A percentile compares a stretch with the other conserved stretches of the same genome.
These are phyloP conservation scores for Fusarium caatingaense DNA, from an alignment of 2,329 filamentous ascomycete species.

Conservation along the genomic window DNA sequence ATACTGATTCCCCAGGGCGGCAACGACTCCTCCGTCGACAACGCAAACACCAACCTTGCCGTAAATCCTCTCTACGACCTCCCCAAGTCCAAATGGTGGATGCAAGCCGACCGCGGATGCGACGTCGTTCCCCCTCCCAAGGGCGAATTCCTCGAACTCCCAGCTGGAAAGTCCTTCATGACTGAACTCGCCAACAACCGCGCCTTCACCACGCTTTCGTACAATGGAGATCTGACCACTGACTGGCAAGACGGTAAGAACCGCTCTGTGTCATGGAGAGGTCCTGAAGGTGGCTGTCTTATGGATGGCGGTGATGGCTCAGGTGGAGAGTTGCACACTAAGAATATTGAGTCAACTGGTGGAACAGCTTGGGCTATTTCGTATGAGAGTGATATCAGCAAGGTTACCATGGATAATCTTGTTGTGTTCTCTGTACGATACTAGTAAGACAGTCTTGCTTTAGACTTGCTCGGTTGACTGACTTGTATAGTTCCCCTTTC, in stretches of 20 bases:
- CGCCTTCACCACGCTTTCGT: slow-evolving; percentile 60
- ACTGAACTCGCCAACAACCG: slow-evolving; percentile 64
- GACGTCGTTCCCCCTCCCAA: slow-evolving; percentile 51
- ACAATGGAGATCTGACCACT: slow-evolving; percentile 51
- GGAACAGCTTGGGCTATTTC: slow-evolving; percentile 64
- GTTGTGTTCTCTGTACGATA: slow-evolving; percentile 61
- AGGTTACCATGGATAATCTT: slow-evolving; percentile 63
- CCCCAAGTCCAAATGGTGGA: slow-evolving; percentile 61
- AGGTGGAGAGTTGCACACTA: slow-evolving; percentile 60
- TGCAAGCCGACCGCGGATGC: slow-evolving; percentile 61
- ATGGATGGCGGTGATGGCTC: slow-evolving; percentile 49
- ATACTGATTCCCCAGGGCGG: slow-evolving; percentile 42
- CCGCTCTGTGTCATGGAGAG: slow-evolving; percentile 59
- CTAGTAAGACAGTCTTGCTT: slow-evolving; percentile 48
- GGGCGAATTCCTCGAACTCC: slow-evolving; percentile 55
- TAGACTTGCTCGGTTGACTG: neutral
- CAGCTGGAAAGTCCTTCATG: slow-evolving; percentile 60
- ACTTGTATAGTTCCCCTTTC: slow-evolving; percentile 43
- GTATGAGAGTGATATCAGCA: slow-evolving; percentile 58
- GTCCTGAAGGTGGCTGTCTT: slow-evolving; percentile 48
- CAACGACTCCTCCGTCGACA: slow-evolving; percentile 49
- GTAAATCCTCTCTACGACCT: slow-evolving; percentile 61
- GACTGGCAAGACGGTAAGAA: slow-evolving; percentile 61
- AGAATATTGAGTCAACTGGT: slow-evolving; percentile 56
- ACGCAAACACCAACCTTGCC: slow-evolving; percentile 57